Evolutionary conservation across 106 monocot genomes (phyloP), one percentile per base, ranked within the genome.

Genomic region (Acorus calamus): DNA sequence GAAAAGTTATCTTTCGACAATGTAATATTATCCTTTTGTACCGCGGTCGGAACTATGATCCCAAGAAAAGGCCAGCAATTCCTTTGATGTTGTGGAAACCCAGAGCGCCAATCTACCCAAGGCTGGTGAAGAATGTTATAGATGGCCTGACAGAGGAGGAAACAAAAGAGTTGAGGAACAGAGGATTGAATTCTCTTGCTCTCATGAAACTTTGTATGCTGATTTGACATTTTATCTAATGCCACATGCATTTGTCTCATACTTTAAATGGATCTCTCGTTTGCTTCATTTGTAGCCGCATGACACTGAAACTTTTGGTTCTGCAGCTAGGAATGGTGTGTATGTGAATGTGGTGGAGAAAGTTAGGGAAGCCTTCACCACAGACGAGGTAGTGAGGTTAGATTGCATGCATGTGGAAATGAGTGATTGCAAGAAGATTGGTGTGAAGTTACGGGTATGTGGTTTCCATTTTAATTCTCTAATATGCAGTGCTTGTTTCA

Each of bases 11-110:
- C 9, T 85, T 85, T 64, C 64, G 69, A 10, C 80, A 80, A 14
- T 74, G 83, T 42, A 93, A 93, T 51, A 83, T 85, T 12, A 77
- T 93, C 4, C 78, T 93, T 5, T 58, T 93, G 46, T 88, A 88
- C 64, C 88, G 92, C 14, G 92, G 92, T 57, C 77, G 80, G 42
- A 76, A 93, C 61, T 93, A 93, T 80, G 80, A 83, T 64, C 76
- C 84, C 0, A 78, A 76, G 61, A 59, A 80, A 55, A 77, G 85
- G 52, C 88, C 92, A 48, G 43, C 50, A 2, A 67, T 88, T 52
- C 92, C 92, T 41, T 42, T 88, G 58, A 93, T 93, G 92, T 46
- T 93, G 47, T 88, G 92, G 92, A 93, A 92, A 46, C 92, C 88
- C 56, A 64, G 75, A 42, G 88, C 88, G 4, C 82, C 92, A 11